phyloP scores from a whole-genome alignment of 2,329 filamentous ascomycete species.

The Penicillium sp. region DNA sequence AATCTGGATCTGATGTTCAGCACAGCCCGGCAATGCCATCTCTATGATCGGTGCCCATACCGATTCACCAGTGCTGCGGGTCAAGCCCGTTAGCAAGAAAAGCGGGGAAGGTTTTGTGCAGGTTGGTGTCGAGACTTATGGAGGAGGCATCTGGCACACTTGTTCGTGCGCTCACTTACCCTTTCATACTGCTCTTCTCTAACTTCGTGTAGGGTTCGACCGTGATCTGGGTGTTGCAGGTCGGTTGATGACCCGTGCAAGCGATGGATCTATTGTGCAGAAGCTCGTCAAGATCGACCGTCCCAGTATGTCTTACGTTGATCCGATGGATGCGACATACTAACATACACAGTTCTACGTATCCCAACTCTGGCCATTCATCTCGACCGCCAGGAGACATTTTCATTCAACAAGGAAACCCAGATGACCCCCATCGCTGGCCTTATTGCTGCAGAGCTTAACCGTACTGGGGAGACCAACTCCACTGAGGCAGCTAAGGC shows the following conservation, averaged over 20 bases:
- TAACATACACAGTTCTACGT: constrained; percentile 58
- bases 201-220: constrained; percentile 66
- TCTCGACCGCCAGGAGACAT: constrained; percentile 77
- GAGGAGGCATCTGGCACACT: constrained; percentile 94
- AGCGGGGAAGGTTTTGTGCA: constrained; percentile 82
- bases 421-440: constrained; percentile 93
- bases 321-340: neutral
- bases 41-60: constrained; percentile 94
- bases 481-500: constrained; percentile 40
- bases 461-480: constrained; percentile 58
- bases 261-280: constrained; percentile 70
- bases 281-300: constrained; percentile 86
- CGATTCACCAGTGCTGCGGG: constrained; percentile 83
- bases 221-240: constrained; percentile 88
- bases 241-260: constrained; percentile 73
- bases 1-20: neutral
- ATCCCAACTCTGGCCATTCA: constrained; percentile 95
- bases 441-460: constrained; percentile 80
- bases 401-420: constrained; percentile 94
- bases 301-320: constrained; percentile 53
- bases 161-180: constrained; percentile 46
- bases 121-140: constrained; percentile 94
- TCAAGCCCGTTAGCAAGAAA: constrained; percentile 95
- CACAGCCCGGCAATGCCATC: constrained; percentile 74
- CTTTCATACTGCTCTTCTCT: constrained; percentile 6